These are phyloP conservation scores for Massariosphaeria phaeospora DNA, from an alignment of 495 filamentous ascomycete genomes.

Conservation along the genomic window DNA sequence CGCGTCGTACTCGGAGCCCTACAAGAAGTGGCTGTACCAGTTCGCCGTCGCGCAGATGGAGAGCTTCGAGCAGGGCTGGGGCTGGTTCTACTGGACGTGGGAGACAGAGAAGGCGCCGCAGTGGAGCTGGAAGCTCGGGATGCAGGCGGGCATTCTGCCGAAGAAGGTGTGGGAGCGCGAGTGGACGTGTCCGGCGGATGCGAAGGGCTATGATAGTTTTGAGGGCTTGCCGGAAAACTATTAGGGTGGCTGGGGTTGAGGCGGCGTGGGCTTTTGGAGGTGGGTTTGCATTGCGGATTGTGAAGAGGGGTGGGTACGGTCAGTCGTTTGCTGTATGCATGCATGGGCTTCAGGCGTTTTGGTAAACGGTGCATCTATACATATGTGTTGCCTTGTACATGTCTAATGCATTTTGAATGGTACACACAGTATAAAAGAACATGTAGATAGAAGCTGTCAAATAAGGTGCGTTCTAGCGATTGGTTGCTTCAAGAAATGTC, in stretches of 20 bases:
- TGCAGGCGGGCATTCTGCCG: conserved; percentile 80
- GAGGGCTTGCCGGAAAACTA: conserved; percentile 66
- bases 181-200: conserved; percentile 65
- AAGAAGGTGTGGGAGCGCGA: conserved; percentile 65
- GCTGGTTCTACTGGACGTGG: conserved; percentile 99
- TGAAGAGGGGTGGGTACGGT: neutral
- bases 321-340: neutral
- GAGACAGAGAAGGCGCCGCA: conserved; percentile 72
- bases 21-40: conserved; percentile 79
- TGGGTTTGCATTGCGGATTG: too few relatives aligned
- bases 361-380: too few relatives aligned
- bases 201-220: conserved; percentile 65
- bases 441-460: too few relatives aligned
- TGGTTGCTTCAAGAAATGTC: too few relatives aligned
- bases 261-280: neutral
- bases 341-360: neutral
- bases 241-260: too few relatives aligned
- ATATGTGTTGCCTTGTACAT: too few relatives aligned
- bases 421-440: too few relatives aligned
- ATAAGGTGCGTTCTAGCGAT: too few relatives aligned
- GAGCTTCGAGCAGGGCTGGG: conserved; percentile 83
- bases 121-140: conserved; percentile 89
- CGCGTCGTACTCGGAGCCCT: conserved; percentile 59
- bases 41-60: conserved; percentile 96
- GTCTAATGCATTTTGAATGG: too few relatives aligned